Evolutionary conservation across 768 basidiomycete species (phyloP).

Genomic region (Suillus alpinus): DNA sequence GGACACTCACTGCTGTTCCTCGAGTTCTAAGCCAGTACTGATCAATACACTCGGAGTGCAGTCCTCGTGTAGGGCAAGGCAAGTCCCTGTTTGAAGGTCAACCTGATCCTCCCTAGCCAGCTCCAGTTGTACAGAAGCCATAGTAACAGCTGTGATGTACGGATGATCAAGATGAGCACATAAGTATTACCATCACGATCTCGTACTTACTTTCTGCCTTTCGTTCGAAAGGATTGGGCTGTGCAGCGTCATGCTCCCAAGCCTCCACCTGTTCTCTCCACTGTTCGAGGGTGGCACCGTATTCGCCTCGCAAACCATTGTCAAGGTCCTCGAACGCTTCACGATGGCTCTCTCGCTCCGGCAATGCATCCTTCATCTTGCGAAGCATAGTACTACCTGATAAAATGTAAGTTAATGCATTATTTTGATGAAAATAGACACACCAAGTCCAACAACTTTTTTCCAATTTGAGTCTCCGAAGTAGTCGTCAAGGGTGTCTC

Average conservation of each 20-base stretch:
- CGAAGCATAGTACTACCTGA: too few relatives aligned
- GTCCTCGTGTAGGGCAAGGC: neutral
- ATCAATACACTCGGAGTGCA: neutral
- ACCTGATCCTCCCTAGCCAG: neutral
- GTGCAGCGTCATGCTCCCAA: neutral
- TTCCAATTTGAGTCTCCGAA: too few relatives aligned
- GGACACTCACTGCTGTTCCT: neutral
- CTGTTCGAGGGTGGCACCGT: too few relatives aligned
- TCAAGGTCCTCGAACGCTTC: too few relatives aligned
- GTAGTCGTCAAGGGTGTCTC: too few relatives aligned
- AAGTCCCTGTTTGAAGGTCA: neutral
- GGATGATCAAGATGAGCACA: neutral
- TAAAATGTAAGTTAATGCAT: too few relatives aligned
- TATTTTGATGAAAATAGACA: too few relatives aligned
- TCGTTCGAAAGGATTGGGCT: neutral
- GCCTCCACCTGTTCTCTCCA: neutral
- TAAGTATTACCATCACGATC: neutral
- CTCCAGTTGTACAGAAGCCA: neutral
- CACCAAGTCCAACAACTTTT: too few relatives aligned
- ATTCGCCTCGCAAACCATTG: too few relatives aligned
- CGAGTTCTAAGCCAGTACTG: neutral
- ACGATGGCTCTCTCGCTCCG: too few relatives aligned
- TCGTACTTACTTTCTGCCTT: neutral
- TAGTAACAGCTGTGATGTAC: neutral
- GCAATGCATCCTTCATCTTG: too few relatives aligned